Base-by-base conservation (phyloP, 2,329 filamentous ascomycete species). In the Pseudopithomyces chartarum region DNA sequence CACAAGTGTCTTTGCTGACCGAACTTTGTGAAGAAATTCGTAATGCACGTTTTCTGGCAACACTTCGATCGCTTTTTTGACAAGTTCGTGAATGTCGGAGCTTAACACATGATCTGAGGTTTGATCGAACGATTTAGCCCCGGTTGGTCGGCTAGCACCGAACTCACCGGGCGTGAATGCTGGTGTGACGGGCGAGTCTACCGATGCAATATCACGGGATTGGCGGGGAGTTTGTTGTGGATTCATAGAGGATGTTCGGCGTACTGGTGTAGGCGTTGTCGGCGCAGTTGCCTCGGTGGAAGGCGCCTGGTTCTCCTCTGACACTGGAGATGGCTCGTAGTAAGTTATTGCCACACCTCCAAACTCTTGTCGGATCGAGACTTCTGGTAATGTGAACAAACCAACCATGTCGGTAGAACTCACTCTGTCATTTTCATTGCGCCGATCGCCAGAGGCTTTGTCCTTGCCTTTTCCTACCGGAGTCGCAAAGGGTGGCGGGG, bases 1-100 rank as follows among this genome's bases (percentile, higher is more conserved):
- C 32, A 86, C 81, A 55, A 99, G 81, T 13, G 91, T 91, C 73
- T 92, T 90, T n/a, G 92, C 91, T 55, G 90, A 86, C 56, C 95
- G 88, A 20, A 97, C 78, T 53, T 91, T 89, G 64, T 94, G 89
- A 42, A 99, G 85, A 34, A 94, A 82, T 63, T 98, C 95, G 69
- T 96, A 98, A 62, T 87, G 89, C 12, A 87, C 83, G 46, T 89
- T 83, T 34, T 86, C 79, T 0, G 94, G 91, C 66, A 98, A 78
- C 58, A 90, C 87, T 4, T 81, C 62, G 12, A 80, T 49, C 19
- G 75, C 73, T 17, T 76, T 68, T 47, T 74, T 74, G 45, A 82
- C 55, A 11, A 83, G 56, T n/a, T 76, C 71, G 59, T 80, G 76
- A 4, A 76, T 63, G 32, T 80, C 66, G 29, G 77, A 74, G 17